These are phyloP conservation scores for Gyrodon lividus DNA, from an alignment of 768 basidiomycete species.

Conservation along the genomic window DNA sequence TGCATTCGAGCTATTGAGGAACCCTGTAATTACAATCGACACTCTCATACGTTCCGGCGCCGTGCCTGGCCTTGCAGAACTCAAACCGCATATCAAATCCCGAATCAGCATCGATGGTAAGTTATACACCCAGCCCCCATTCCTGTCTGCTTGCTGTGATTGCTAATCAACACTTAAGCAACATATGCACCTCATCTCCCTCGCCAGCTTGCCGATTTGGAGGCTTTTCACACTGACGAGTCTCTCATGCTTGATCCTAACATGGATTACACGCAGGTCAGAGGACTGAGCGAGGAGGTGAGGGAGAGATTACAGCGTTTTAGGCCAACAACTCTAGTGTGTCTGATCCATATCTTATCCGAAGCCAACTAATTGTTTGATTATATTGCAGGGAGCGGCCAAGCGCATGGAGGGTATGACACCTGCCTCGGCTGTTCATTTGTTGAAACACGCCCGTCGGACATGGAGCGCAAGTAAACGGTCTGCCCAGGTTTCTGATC, in stretches of 20 bases:
- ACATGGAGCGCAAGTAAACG: slow-evolving; percentile 21
- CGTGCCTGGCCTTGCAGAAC: slow-evolving; percentile 35
- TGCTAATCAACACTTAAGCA: slow-evolving; percentile 37
- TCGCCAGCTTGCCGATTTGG: slow-evolving; percentile 76
- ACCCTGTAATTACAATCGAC: slow-evolving; percentile 49
- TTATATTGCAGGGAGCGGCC: slow-evolving; percentile 69
- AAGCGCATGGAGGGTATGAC: slow-evolving; percentile 96
- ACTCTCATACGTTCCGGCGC: slow-evolving; percentile 47
- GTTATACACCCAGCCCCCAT: slow-evolving; percentile 7
- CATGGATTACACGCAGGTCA: slow-evolving; percentile 66
- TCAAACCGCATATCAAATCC: slow-evolving; percentile 52
- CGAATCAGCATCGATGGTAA: slow-evolving; percentile 74
- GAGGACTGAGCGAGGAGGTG: slow-evolving; percentile 76
- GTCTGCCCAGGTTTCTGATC: neutral
- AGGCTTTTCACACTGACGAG: slow-evolving; percentile 75
- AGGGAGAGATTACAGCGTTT: slow-evolving; percentile 59
- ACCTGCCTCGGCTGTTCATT: slow-evolving; percentile 64
- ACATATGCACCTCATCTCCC: slow-evolving; percentile 60
- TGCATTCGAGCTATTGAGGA: slow-evolving; percentile 70
- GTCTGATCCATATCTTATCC: slow-evolving; percentile 8
- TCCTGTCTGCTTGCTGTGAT: neutral
- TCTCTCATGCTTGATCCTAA: slow-evolving; percentile 62
- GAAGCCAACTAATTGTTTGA: neutral
- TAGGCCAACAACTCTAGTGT: slow-evolving; percentile 68
- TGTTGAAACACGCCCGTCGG: slow-evolving; percentile 62